Evolutionary conservation across 1,139 yeast species (phyloP), one percentile per base, ranked within the genome.

Genomic region (Geotrichum australiense): DNA sequence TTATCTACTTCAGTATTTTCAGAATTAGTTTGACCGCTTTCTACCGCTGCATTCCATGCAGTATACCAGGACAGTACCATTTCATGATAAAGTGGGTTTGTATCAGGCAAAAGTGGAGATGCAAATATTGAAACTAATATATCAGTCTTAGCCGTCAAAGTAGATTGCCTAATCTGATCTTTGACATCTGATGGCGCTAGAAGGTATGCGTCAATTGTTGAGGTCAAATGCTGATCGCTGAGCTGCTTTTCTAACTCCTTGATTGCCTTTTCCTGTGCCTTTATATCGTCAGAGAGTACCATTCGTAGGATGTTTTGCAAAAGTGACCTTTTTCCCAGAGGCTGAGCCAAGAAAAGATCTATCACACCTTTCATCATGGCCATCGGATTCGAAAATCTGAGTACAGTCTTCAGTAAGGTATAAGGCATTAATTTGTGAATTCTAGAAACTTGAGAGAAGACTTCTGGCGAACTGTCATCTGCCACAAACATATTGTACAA

Each of bases 341-440:
- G 79, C 53, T 81, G 86, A 16, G 87, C 83, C 61, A 89, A 73
- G 48, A 89, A 75, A 45, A 89, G 59, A 55, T 86, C 95, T 24
- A 87, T 71, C 54, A 87, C 46, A 20, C 82, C 77, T 45, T 87
- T 81, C 64, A 85, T 76, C 29, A 89, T 78, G 39, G 82, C 76
- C 62, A 86, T 76, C 3, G 97, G 97, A 56, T 89, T 89, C 1
- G 96, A 84, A 50, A 80, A 78, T 53, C 77, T 71, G 51, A 89
- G 62, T 24, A 89, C 80, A 14, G 85, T 85, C 39, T 80, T 78
- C 59, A 87, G 74, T 36, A 87, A 57, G 1, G 73, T 66, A 57
- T 87, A 87, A 0, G 96, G 97, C 63, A 87, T 75, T 47, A 84
- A 57, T 25, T 70, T 63, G 61, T 89, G 96, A 38, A 89, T 65